phyloP scores from a whole-genome alignment of 768 basidiomycete species.

The Exidia glandulosa region DNA sequence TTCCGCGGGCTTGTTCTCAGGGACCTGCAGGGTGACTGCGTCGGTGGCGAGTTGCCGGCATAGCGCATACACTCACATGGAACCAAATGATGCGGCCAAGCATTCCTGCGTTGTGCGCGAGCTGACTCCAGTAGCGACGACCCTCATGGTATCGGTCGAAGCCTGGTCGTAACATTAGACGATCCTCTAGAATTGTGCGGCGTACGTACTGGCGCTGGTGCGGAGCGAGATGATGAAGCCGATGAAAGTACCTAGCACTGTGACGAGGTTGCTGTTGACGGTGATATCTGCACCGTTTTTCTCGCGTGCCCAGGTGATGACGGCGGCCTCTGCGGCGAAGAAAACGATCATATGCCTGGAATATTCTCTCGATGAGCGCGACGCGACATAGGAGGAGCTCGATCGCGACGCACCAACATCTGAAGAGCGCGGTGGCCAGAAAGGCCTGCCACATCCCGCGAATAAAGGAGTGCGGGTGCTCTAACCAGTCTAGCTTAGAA shows the following conservation, averaged over 20 bases:
- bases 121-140: background rate
- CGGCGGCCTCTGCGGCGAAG: background rate
- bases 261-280: background rate
- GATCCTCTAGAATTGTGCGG: background rate
- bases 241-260: background rate
- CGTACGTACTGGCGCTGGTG: background rate
- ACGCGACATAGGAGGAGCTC: background rate
- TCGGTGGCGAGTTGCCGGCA: background rate
- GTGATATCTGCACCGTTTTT: background rate
- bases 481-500: background rate
- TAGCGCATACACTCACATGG: background rate
- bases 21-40: background rate
- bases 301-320: background rate
- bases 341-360: background rate
- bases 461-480: background rate
- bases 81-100: slow-evolving; percentile 1
- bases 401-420: background rate
- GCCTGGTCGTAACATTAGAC: background rate
- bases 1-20: background rate
- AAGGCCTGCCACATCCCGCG: background rate
- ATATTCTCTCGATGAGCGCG: background rate
- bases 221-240: slow-evolving; percentile 1
- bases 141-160: background rate
- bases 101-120: background rate
- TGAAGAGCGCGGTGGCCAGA: background rate